Evolutionary conservation across 192 early-diverging fungal species (phyloP).

Genomic region (Coemansia sp.): DNA sequence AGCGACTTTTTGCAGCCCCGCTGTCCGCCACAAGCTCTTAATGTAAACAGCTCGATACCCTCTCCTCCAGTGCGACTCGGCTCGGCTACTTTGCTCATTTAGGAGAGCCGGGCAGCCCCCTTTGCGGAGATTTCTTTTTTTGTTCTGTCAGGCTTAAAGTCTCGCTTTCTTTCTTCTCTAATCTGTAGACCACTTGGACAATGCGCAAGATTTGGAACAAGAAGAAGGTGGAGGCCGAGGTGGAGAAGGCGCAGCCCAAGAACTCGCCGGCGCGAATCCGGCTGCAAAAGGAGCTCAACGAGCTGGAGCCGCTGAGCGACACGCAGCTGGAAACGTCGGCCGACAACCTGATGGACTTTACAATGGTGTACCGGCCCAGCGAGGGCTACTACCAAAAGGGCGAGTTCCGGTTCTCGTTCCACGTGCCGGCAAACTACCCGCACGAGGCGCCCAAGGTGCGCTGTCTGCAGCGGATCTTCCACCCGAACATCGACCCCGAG

Average conservation of each 20-base stretch:
- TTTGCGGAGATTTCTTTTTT: too few relatives aligned
- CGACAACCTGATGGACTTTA: constrained; percentile 75
- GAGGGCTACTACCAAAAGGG: constrained; percentile 88
- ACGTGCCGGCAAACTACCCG: constrained; percentile 84
- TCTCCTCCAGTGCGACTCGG: too few relatives aligned
- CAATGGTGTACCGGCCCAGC: constrained; percentile 73
- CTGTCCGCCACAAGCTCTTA: background rate
- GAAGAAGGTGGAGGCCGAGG: constrained; percentile 73
- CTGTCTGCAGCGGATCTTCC: constrained; percentile 88
- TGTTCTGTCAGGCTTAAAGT: too few relatives aligned
- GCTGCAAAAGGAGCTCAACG: constrained; percentile 90
- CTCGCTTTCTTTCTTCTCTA: background rate
- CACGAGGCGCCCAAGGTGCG: constrained; percentile 92
- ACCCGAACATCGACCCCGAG: constrained; percentile 96
- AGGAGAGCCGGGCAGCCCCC: too few relatives aligned
- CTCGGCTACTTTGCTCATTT: too few relatives aligned
- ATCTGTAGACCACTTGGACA: background rate
- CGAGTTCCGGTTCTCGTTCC: constrained; percentile 76
- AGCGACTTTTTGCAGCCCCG: background rate
- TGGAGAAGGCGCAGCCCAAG: constrained; percentile 68
- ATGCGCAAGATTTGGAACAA: constrained; percentile 87
- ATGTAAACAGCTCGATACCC: too few relatives aligned
- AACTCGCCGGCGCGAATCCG: constrained; percentile 83
- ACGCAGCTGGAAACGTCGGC: constrained; percentile 75
- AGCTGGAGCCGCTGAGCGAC: constrained; percentile 73